Base-by-base conservation (phyloP, 371 early-diverging fungal genomes). In the Smittium mucronatum region DNA sequence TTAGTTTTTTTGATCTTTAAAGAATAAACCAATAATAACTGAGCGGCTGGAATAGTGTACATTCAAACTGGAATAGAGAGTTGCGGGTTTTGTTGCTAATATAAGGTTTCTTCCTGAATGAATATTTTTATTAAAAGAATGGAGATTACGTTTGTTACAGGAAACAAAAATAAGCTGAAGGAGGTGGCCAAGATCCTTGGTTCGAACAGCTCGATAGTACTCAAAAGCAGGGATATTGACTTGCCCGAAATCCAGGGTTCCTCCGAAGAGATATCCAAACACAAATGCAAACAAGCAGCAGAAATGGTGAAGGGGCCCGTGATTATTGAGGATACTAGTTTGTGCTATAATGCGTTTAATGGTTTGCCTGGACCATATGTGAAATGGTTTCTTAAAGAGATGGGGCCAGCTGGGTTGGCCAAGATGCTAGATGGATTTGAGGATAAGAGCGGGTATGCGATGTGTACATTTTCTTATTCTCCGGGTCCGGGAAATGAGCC, bases 291-390 rank as follows among this genome's bases (percentile, higher is more conserved):
- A 68, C 75, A 79, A 58, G 92, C 93, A 15, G 88, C 91, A 0
- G 82, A 82, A 57, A 78, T 86, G n/a, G 47, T 34, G 2, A 47
- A 31, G 2, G 47, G 34, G 11, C 33, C 26, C n/a, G 33, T 93
- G 57, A 87, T 97, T 63, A 91, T 90, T 33, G 98, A 97, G 80
- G 98, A 97, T 79, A 96, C 95, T 15, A 85, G 87, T 36, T 86
- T 97, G 35, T 91, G 93, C 74, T 97, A 95, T 82, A 88, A 89
- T 71, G 94, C 95, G 26, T 78, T 96, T 78, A 88, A 92, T 57
- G 93, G 92, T 1, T 84, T 95, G 35, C 96, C 97, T 21, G 93
- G 93, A 2, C 89, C 93, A 16, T 93, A 93, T 74, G 89, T 93
- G 70, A 97, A 97, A 81, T 95, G 96, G 97, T 96, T 96, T 78